Conservation (phyloP, 23 red algal genomes). For the Gracilaria gracilis region DNA sequence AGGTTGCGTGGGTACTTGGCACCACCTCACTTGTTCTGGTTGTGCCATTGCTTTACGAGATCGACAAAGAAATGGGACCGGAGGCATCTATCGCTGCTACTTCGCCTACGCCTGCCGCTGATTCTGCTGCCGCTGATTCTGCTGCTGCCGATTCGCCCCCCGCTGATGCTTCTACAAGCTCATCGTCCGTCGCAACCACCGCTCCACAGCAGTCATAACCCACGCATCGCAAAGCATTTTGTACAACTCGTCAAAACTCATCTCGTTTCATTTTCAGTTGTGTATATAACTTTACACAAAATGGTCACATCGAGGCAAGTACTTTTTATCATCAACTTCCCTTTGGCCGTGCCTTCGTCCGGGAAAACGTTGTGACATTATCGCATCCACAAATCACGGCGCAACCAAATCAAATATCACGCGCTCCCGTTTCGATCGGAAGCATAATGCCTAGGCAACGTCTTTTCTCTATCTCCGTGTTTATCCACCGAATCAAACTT, state of each 20-base stretch:
- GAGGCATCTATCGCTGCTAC: slow-evolving; percentile 10
- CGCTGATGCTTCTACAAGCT: not conserved
- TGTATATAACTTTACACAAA: slow-evolving; percentile 31
- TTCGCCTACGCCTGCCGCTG: not conserved
- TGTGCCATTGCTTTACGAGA: slow-evolving; percentile 94
- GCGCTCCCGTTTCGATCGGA: slow-evolving; percentile 57
- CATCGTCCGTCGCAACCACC: slow-evolving; percentile 7
- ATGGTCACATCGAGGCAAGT: not conserved
- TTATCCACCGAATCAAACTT: slow-evolving; percentile 32
- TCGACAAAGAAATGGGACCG: slow-evolving; percentile 87
- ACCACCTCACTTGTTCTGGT: slow-evolving; percentile 87
- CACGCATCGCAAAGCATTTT: not conserved
- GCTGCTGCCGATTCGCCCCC: not conserved
- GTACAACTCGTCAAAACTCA: slow-evolving; percentile 22
- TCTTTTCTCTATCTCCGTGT: not conserved
- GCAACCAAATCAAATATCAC: not conserved
- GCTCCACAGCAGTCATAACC: slow-evolving; percentile 9
- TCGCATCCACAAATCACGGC: not conserved
- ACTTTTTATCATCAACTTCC: not conserved
- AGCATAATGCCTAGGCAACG: slow-evolving; percentile 20
- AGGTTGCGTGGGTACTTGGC: slow-evolving; percentile 81
- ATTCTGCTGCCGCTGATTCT: not conserved
- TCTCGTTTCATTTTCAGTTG: not conserved
- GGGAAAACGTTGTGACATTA: not conserved
- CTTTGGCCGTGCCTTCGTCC: not conserved